Evolutionary conservation across 352 stramenopile genomes (phyloP), one percentile per base, ranked within the genome.

Genomic region (Thraustochytrium striatum): DNA sequence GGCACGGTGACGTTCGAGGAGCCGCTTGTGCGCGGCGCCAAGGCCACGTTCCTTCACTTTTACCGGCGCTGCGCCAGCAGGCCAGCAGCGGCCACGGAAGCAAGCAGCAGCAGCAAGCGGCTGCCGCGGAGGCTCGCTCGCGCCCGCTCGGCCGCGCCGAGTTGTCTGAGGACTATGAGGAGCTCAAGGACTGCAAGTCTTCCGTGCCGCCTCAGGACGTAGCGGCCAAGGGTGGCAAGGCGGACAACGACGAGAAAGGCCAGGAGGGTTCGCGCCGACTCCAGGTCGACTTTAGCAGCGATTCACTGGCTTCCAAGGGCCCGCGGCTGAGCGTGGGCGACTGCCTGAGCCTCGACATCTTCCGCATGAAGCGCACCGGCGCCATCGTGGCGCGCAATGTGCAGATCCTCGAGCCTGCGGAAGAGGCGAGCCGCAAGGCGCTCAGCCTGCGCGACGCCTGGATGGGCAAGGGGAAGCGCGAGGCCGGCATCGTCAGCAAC

Each of bases 1-100:
- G 65, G 65, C 7, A 32, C 41, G 41, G 50, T 75, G 41, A 58
- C 58, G 65, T 38, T 75, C 32, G 65, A 75, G 25, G 65, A 75
- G 16, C 65, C 61, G 33, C 11, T 75, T 28, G 9, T 30, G 32
- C 41, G 68, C 19, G 25, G 36, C 8, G 65, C 65, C 19, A 7
- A 13, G 0, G 65, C 65, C 2, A 38, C 43, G 28, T 21, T 75
- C n/a, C 2, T 75, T 13, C 43, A 38, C 25, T 21, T 61, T 16
- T 38, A 62, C 32, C 65, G 65, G 9, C 21, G 33, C 16, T 21
- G 32, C 16, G 41, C 25, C 25, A 38, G 50, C 35, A 30, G 19
- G 21, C 50, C 35, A 9, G 59, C 50, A 33, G 41, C 59, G 16
- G 59, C 59, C 25, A 70, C 35, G 13, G 35, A 70, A 5, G 35